Base-by-base conservation (phyloP, 495 filamentous ascomycete genomes). In the Hypoxylon perforatum region DNA sequence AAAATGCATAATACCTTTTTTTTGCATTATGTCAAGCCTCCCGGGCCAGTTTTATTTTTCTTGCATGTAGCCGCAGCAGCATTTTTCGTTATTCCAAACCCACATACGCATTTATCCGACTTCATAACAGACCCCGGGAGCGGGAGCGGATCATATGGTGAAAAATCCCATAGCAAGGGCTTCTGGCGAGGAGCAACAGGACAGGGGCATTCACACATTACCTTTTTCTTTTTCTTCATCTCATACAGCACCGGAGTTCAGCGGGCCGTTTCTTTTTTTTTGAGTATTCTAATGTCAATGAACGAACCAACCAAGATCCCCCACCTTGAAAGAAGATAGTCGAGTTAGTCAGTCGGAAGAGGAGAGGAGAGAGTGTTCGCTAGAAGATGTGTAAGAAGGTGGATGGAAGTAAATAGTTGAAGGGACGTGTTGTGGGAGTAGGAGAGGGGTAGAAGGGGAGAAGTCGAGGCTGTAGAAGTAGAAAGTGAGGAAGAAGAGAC, bases 41-140 rank as follows among this genome's bases (percentile, higher is more conserved):
- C 23, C 9, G 51, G 44, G 55, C 65, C 44, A 49, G 5, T 60
- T 58, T 21, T 42, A 50, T 61, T 56, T 25, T 60, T 68, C 59
- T 69, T 56, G 42, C 35, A 61, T 64, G 50, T 64, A 64, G n/a
- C n/a, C n/a, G n/a, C n/a, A n/a, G n/a, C n/a, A n/a, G 39, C 50
- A 66, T 66, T 41, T 10, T 58, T 44, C n/a, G 25, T 46, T 1
- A 41, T 46, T 49, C 52, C 41, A 33, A 23, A 1, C 41, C 8
- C 4, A 36, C 4, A 38, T 22, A 46, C n/a, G n/a, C n/a, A n/a
- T n/a, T 38, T 35, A 15, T 48, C 38, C 52, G 14, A 56, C 23
- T 53, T 51, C 48, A 48, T 33, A 3, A 5, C 41, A 45, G 51
- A 30, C 22, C n/a, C n/a, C n/a, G n/a, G 11, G 28, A 21, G 41